These are phyloP conservation scores for Syncephalastrum sp. DNA, from an alignment of 371 early-diverging fungal genomes.

Conservation along the genomic window DNA sequence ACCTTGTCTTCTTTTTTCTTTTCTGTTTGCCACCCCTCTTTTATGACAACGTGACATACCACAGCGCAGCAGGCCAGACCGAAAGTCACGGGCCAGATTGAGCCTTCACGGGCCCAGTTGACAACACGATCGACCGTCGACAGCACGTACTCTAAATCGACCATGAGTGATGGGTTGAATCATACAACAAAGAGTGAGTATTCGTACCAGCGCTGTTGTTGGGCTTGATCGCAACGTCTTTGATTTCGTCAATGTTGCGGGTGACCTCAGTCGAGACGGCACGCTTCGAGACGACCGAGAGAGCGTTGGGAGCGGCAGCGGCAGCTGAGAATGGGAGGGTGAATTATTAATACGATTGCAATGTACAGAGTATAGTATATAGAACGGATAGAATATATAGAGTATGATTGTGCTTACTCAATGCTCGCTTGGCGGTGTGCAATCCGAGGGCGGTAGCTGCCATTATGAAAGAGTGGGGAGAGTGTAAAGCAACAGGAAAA, in stretches of 20 bases:
- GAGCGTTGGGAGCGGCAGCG: constrained; percentile 25
- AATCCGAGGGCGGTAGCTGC: constrained; percentile 38
- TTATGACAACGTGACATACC: constrained; percentile 39
- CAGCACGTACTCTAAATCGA: constrained; percentile 64
- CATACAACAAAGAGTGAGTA: background rate
- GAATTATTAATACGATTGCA: background rate
- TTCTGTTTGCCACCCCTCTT: constrained; percentile 12
- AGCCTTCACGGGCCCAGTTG: constrained; percentile 93
- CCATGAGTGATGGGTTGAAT: background rate
- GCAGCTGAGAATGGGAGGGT: constrained; percentile 17
- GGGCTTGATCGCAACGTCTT: constrained; percentile 46
- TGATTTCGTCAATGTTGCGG: constrained; percentile 49
- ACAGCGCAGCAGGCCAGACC: constrained; percentile 98
- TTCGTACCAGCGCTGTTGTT: constrained; percentile 49
- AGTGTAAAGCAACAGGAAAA: constrained; percentile 1
- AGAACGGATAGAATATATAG: too few relatives aligned
- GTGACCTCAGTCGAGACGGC: constrained; percentile 47
- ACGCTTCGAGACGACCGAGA: constrained; percentile 29
- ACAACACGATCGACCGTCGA: constrained; percentile 90
- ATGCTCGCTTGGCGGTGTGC: constrained; percentile 47
- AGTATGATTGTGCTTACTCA: constrained; percentile 30
- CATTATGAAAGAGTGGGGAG: constrained; percentile 1
- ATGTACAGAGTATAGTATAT: too few relatives aligned
- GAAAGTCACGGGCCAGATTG: constrained; percentile 98
- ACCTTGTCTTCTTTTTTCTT: background rate